Evolutionary conservation across 768 basidiomycete genomes (phyloP), one percentile per base, ranked within the genome.

Genomic region (Dacryopinax spathularia): DNA sequence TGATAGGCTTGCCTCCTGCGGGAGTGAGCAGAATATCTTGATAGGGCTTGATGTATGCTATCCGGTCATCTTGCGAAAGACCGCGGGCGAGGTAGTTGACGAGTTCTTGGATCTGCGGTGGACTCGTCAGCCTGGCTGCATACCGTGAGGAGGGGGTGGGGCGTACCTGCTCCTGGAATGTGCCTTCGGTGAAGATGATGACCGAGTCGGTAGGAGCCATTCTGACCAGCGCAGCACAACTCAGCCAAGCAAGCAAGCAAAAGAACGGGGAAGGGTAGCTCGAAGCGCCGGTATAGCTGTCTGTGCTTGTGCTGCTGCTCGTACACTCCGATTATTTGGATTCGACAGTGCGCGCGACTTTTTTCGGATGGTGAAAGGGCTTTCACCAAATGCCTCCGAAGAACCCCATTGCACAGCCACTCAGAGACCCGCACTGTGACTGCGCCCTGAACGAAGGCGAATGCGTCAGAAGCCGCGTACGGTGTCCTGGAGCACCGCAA

Each of bases 181-280:
- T 91, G 60, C 90, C 90, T 75, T 93, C 90, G 20, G 87, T 84
- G 71, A 90, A 91, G 67, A 91, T 83, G 65, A 89, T 84, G 63
- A 91, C 79, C 37, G 88, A 87, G 76, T 91, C 89, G 68, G 86
- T 78, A 67, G 72, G 74, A 64, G 83, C 75, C 87, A 90, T 89
- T 70, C 77, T 76, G 60, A 41, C 39, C 4, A 18, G 5, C 7
- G 22, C 27, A 29, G 22, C 48, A 18, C 39, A 18, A 41, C 6
- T 6, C 6, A 4, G 18, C 6, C 18, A 15, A 41, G 18, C 18
- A 56, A 5, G 15, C 48, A 29, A 13, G 25, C 2, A 10, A 56
- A 27, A 27, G 48, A 56, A 56, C 7, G 48, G 31, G 48, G n/a
- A n/a, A n/a, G n/a, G n/a, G n/a, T n/a, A 10, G 22, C 22, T 56